Conservation (phyloP, 1,139 yeast genomes). For the Pichia cactophila region DNA sequence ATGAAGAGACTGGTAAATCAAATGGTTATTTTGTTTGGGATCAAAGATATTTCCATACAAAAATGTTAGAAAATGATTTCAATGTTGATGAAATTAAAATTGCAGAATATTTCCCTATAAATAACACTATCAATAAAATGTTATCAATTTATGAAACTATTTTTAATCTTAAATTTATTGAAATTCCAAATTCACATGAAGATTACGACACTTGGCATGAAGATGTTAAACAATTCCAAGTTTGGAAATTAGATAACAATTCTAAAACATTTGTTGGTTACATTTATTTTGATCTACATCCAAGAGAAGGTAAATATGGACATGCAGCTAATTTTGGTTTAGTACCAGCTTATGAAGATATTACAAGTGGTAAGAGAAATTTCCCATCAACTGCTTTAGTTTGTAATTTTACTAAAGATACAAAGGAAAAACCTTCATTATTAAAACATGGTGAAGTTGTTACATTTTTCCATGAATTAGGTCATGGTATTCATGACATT, state of each 20-base stretch:
- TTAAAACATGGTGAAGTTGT: conserved; percentile 73
- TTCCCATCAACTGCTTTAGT: conserved; percentile 73
- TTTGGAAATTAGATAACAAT: conserved; percentile 53
- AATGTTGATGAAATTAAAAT: conserved; percentile 66
- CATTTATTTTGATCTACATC: conserved; percentile 74
- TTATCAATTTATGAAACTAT: conserved; percentile 59
- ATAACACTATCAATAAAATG: conserved; percentile 61
- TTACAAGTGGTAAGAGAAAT: conserved; percentile 40
- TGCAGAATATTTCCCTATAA: conserved; percentile 72
- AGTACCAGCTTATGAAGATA: conserved; percentile 49
- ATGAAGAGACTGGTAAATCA: conserved; percentile 34
- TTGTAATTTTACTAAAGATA: conserved; percentile 78
- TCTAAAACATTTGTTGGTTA: conserved; percentile 65
- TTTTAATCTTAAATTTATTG: conserved; percentile 59
- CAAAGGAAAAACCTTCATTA: conserved; percentile 62
- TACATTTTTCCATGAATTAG: conserved; percentile 84
- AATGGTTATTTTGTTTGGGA: conserved; percentile 62
- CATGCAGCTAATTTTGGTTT: conserved; percentile 81
- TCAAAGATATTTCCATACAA: conserved; percentile 54
- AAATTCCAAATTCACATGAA: conserved; percentile 32
- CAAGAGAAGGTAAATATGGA: conserved; percentile 78
- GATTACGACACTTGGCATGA: conserved; percentile 55
- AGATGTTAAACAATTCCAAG: conserved; percentile 69
- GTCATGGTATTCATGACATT: conserved; percentile 80
- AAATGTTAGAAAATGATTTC: conserved; percentile 57